Evolutionary conservation across 805 yeast species (phyloP), one percentile per base, ranked within the genome.

Genomic region (Zygoascus biomembranicola): DNA sequence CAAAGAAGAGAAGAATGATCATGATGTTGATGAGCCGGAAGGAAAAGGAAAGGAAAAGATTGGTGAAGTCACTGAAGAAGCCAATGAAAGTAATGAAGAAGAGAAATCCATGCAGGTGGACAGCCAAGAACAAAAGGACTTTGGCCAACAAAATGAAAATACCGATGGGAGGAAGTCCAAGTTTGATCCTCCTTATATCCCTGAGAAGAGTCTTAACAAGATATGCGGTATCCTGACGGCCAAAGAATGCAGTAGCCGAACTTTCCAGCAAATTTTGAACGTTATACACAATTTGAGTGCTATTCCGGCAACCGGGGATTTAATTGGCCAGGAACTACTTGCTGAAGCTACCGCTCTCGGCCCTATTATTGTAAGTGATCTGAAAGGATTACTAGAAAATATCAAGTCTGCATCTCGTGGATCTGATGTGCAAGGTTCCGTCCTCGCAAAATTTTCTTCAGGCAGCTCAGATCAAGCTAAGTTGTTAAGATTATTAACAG

Each of bases 381-480:
- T 90, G 51, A 69, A 76, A 42, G 64, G 62, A 1, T 71, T 88
- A 46, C 66, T 78, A 1, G 63, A 59, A 1, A 81, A 77, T 32
- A 73, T 86, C 35, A 55, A 66, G 18, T 62, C 64, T 1, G 66
- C 69, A 19, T 51, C 61, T 43, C 72, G 66, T 35, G 74, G 73
- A 3, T 73, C 73, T 28, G 81, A 78, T 28, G 73, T 80, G 31
- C 79, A 77, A 47, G 75, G 78, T 20, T 80, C 77, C 26, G 70
- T 81, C 2, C 73, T 90, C 55, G 70, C 79, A 28, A 80, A 80
- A 60, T 87, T 90, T 63, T 86, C 94, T 1, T 79, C 88, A 0
- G 80, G 90, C 1, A 81, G 86, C 43, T 86, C 96, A 0, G 90
- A 86, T 56, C 98, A 94, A 66, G 87, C 97, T 8, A 90, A 89